A percentile compares a stretch with the other conserved stretches of the same genome.
These are phyloP conservation scores for Phialophora tarda DNA, from an alignment of 2,329 filamentous ascomycete genomes.

Conservation along the genomic window DNA sequence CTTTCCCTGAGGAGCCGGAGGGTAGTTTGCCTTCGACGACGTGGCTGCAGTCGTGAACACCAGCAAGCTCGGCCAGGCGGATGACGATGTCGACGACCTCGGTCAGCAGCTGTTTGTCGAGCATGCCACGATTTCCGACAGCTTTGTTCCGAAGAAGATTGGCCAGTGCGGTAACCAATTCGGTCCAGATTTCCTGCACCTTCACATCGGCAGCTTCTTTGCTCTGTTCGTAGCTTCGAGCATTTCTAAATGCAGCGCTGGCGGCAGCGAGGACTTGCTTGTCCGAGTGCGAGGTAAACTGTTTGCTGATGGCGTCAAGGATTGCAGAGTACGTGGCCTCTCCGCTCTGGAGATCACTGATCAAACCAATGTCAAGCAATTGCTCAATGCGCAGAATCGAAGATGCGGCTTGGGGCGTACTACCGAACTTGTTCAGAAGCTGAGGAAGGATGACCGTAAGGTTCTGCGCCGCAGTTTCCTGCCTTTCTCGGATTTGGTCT, in stretches of 20 bases:
- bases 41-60: slow-evolving; percentile 77
- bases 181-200: slow-evolving; percentile 83
- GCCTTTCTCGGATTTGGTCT: slow-evolving; percentile 68
- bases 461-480: slow-evolving; percentile 78
- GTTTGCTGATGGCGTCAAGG: slow-evolving; percentile 88
- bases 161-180: slow-evolving; percentile 73
- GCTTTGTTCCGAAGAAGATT: slow-evolving; percentile 73
- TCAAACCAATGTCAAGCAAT: slow-evolving; percentile 82
- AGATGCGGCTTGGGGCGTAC: slow-evolving; percentile 83
- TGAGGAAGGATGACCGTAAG: slow-evolving; percentile 80
- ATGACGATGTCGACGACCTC: slow-evolving; percentile 75
- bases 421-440: slow-evolving; percentile 90
- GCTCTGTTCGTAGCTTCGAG: slow-evolving; percentile 83
- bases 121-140: slow-evolving; percentile 71
- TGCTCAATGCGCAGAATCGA: slow-evolving; percentile 85
- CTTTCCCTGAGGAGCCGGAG: slow-evolving; percentile 46
- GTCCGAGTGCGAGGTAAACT: slow-evolving; percentile 92
- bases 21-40: slow-evolving; percentile 66
- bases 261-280: slow-evolving; percentile 84
- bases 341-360: slow-evolving; percentile 87
- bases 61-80: slow-evolving; percentile 80
- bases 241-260: slow-evolving; percentile 79
- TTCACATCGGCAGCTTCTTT: slow-evolving; percentile 84
- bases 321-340: slow-evolving; percentile 78
- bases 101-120: slow-evolving; percentile 68